A percentile compares a stretch with the other conserved stretches of the same genome.
These are phyloP conservation scores for Septoria petroselini DNA, from an alignment of 2,329 filamentous ascomycete genomes.

Conservation along the genomic window DNA sequence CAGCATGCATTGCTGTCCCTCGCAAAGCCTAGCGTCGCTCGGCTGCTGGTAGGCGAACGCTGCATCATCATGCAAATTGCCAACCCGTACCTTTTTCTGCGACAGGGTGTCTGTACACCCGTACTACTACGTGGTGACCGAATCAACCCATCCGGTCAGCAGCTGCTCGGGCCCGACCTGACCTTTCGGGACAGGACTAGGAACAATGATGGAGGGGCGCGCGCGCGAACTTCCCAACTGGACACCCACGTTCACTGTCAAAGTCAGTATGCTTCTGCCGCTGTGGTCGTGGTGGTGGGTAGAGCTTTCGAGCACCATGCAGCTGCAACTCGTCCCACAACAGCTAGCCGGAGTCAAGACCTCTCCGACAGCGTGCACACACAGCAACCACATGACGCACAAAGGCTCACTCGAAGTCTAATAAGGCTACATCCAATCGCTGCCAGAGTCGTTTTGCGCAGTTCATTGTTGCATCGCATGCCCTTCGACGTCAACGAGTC, in stretches of 20 bases:
- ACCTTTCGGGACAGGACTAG: slow-evolving; percentile 15
- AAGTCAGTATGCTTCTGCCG: slow-evolving; percentile 1
- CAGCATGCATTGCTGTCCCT: slow-evolving; percentile 10
- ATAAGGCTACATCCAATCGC: slow-evolving; percentile 18
- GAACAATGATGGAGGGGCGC: too few relatives aligned
- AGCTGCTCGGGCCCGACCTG: slow-evolving; percentile 15
- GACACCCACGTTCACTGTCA: slow-evolving; percentile 9
- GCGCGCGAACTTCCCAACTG: slow-evolving; percentile 15
- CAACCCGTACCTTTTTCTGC: slow-evolving; percentile 1
- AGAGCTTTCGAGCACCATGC: slow-evolving; percentile 1
- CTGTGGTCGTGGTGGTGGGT: too few relatives aligned
- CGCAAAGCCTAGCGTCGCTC: slow-evolving; percentile 15
- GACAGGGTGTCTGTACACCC: slow-evolving; percentile 8
- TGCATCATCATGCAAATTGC: slow-evolving; percentile 15
- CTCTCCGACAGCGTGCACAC: slow-evolving; percentile 10
- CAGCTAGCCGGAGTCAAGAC: slow-evolving; percentile 3
- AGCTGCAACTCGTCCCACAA: background rate
- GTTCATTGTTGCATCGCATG: too few relatives aligned
- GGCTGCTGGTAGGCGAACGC: slow-evolving; percentile 22
- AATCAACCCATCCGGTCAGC: background rate
- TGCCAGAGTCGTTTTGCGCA: too few relatives aligned
- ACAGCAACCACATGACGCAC: slow-evolving; percentile 17
- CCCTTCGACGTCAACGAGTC: too few relatives aligned
- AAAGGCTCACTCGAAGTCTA: slow-evolving; percentile 2
- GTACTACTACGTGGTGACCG: too few relatives aligned